These are phyloP conservation scores for Solanum tarijense DNA, from an alignment of 257 asterid species.

Conservation along the genomic window DNA sequence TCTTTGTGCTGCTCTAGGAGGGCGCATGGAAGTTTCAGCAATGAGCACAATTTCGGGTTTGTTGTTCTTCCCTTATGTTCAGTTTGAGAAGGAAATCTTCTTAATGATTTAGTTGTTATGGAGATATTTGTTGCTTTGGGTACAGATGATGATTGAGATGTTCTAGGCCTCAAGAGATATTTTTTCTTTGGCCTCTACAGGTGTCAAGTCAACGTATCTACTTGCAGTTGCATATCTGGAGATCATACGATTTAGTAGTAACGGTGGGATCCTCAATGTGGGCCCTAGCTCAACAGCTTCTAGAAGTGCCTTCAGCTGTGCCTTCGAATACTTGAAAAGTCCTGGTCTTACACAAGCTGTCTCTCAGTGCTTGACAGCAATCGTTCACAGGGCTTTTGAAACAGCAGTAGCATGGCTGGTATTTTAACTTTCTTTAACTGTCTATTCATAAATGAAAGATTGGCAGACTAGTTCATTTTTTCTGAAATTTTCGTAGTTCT, in stretches of 20 bases:
- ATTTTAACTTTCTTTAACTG: slow-evolving; percentile 3
- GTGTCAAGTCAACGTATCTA: slow-evolving; percentile 98
- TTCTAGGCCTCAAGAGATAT: background rate
- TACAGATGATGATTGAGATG: background rate
- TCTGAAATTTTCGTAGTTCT: background rate
- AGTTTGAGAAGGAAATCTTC: slow-evolving; percentile 6
- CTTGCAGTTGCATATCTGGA: slow-evolving; percentile 95
- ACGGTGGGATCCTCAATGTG: slow-evolving; percentile 93
- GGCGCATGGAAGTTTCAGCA: slow-evolving; percentile 85
- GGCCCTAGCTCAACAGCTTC: slow-evolving; percentile 53
- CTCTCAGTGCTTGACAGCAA: slow-evolving; percentile 92
- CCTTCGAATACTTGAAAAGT: slow-evolving; percentile 89
- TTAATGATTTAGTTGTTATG: background rate
- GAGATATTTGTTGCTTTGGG: background rate
- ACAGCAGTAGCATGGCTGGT: slow-evolving; percentile 93
- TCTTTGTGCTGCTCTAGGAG: slow-evolving; percentile 94
- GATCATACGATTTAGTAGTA: slow-evolving; percentile 95
- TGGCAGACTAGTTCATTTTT: background rate
- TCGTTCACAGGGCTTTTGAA: slow-evolving; percentile 87
- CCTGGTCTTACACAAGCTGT: slow-evolving; percentile 91
- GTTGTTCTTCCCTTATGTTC: background rate
- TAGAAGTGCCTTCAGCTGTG: slow-evolving; percentile 95
- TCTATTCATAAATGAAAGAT: background rate
- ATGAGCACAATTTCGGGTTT: slow-evolving; percentile 89
- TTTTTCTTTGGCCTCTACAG: slow-evolving; percentile 33